A percentile compares a stretch with the other conserved stretches of the same genome.
These are phyloP conservation scores for Rhodosporidiobolus odoratus DNA, from an alignment of 768 basidiomycete genomes.

Conservation along the genomic window DNA sequence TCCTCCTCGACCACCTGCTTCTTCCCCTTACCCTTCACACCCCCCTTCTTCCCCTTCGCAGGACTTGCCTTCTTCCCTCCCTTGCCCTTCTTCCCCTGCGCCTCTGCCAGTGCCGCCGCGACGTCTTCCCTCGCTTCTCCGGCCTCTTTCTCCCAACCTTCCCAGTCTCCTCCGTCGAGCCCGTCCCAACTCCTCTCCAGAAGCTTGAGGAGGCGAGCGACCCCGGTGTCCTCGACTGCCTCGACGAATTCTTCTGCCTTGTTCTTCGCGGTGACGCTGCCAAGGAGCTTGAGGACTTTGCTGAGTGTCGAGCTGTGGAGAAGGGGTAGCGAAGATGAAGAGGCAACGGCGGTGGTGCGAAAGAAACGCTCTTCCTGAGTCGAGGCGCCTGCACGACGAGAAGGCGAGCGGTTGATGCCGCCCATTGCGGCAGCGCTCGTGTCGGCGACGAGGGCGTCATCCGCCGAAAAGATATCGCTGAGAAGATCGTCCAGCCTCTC, in stretches of 20 bases:
- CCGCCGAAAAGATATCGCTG: constrained; percentile 78
- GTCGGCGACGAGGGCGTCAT: constrained; percentile 57
- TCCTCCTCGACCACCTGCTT: background rate
- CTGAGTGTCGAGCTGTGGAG: constrained; percentile 58
- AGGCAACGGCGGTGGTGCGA: constrained; percentile 55
- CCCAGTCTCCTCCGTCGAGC: constrained; percentile 68
- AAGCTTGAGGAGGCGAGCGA: constrained; percentile 67
- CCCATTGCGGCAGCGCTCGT: constrained; percentile 50
- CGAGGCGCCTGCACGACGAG: constrained; percentile 33
- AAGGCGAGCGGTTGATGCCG: constrained; percentile 51
- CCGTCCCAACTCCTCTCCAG: constrained; percentile 72
- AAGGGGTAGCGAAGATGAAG: constrained; percentile 53
- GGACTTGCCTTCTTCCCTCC: constrained; percentile 35
- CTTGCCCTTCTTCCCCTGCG: background rate
- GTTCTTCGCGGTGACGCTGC: constrained; percentile 42
- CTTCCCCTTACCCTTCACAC: constrained; percentile 8
- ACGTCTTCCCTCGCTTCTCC: constrained; percentile 1
- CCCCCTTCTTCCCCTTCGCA: constrained; percentile 45
- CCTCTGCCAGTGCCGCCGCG: background rate
- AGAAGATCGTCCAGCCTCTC: constrained; percentile 58
- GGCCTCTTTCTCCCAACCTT: constrained; percentile 57
- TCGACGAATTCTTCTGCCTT: constrained; percentile 49
- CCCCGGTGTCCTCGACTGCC: constrained; percentile 60
- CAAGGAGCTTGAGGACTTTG: constrained; percentile 66
- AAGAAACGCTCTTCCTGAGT: constrained; percentile 52